Percentiles rank a stretch among this genome's conserved stretches.
Conservation (phyloP, 768 basidiomycete species). For the Rhizopogon salebrosus region DNA sequence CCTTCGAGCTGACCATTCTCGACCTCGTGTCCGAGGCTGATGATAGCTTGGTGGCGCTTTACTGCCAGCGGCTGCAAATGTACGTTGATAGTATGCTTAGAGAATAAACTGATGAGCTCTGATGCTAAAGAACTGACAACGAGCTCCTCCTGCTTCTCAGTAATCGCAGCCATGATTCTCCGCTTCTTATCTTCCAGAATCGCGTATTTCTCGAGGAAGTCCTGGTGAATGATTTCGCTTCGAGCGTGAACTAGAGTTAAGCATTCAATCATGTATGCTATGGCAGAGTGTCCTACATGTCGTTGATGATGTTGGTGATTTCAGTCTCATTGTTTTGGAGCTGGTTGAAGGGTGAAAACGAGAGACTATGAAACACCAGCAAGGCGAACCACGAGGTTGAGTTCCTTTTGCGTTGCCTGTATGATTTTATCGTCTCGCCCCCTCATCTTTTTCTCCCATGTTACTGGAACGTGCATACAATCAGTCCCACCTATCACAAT, state of each 20-base stretch:
- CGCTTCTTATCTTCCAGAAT: constrained; percentile 23
- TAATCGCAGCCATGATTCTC: constrained; percentile 19
- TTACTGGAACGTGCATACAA: constrained; percentile 13
- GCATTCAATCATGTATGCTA: constrained; percentile 5
- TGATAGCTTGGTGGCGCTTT: constrained; percentile 20
- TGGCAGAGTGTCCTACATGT: constrained; percentile 18
- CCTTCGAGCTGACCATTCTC: constrained; percentile 21
- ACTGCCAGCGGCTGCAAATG: constrained; percentile 22
- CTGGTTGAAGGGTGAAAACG: constrained; percentile 8
- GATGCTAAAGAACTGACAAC: constrained; percentile 13
- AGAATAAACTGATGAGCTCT: neutral
- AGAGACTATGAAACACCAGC: neutral
- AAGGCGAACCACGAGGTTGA: constrained; percentile 20
- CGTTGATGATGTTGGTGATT: constrained; percentile 11
- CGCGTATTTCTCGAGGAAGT: constrained; percentile 19
- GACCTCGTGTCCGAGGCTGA: constrained; percentile 14
- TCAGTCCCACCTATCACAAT: neutral
- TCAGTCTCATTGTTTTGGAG: constrained; percentile 16
- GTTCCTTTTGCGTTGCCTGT: constrained; percentile 16
- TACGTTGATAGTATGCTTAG: neutral
- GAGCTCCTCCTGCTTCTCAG: constrained; percentile 17
- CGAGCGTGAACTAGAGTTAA: neutral
- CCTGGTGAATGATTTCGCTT: constrained; percentile 22
- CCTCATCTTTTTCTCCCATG: constrained; percentile 27
- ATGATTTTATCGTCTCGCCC: constrained; percentile 21